Base-by-base conservation (phyloP, 75 land plant genomes). In the Pinus tabuliformis region DNA sequence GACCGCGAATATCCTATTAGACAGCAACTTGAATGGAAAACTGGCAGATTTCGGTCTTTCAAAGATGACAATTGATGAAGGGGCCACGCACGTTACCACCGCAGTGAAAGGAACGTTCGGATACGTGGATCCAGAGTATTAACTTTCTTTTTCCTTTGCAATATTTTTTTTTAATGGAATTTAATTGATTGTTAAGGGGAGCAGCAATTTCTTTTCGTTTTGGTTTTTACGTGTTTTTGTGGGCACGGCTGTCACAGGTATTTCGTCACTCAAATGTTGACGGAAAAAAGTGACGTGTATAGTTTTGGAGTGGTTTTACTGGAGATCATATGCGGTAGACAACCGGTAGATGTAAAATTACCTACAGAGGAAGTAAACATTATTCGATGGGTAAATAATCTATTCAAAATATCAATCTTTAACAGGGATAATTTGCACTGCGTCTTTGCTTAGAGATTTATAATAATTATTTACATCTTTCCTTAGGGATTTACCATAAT, bases 31-130 rank as follows among this genome's bases (percentile, higher is more conserved):
- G 56, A 56, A 57, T 59, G 76, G 75, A 15, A 81, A 81, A 81
- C 57, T 81, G 0, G 81, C 81, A 5, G 83, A 81, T 72, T 81
- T 78, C 16, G 83, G 83, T 57, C 65, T 81, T 42, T 81, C 66
- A 58, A 81, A 42, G 60, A 36, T 52, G 22, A 18, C 30, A 14
- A 33, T 64, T 3, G 75, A 71, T 8, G 74, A 12, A n/a, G 81
- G n/a, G 12, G 54, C 37, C 15, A 68, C 83, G 7, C 62, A 56
- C 37, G 60, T 75, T 4, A 6, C 36, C 14, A 78, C 80, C 28
- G 18, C 59, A 1, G 75, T 78, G 24, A 81, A 56, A 60, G 65
- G 83, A 60, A 81, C 83, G 17, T 73, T 45, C 28, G 82, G 82
- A 52, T 81, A 81, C 12, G 26, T 81, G 45, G 82, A 81, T 78